Evolutionary conservation across 805 yeast genomes (phyloP), one percentile per base, ranked within the genome.

Genomic region (Teunomyces panamensis): DNA sequence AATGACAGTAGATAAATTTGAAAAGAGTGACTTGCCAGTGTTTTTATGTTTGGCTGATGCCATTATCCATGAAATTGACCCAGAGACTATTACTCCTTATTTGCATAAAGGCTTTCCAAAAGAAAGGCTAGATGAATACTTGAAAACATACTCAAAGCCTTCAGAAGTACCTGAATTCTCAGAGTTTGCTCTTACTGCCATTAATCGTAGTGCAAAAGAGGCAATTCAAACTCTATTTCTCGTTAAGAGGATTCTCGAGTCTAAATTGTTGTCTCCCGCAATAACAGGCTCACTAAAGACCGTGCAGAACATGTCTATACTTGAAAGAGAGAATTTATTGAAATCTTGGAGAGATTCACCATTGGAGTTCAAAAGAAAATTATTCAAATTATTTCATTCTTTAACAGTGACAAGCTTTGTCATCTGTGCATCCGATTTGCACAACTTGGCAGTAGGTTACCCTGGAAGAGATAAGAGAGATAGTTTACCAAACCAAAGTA

Each of bases 301-400:
- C 26, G 45, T 73, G 5, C 53, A 62, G 14, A 75, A 73, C 11
- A 73, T 73, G 78, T 43, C 63, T 5, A 13, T 49, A 9, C 50
- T 50, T 2, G 71, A 77, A 51, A 57, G 71, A 14, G 68, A 59
- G 41, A 50, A 44, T 2, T 48, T 76, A 13, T 51, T 79, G 28
- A 47, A 43, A 4, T 49, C 65, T 4, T 75, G 80, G 81, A 58
- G 71, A 30, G 62, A 62, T 48, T 74, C 81, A 7, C 71, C 71
- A 2, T 16, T 78, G 16, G 47, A 62, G 2, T 45, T 52, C 9
- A 65, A 69, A 44, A 65, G 78, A 39, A 57, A 64, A 46, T 53
- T 78, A 6, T 71, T 62, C 54, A 51, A 62, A 26, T 54, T 55
- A 54, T 45, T 76, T 36, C 42, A 50, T 24, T 47, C 63, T 7